Conservation (phyloP, 371 early-diverging fungal genomes). For the Conidiobolus coronatus region DNA sequence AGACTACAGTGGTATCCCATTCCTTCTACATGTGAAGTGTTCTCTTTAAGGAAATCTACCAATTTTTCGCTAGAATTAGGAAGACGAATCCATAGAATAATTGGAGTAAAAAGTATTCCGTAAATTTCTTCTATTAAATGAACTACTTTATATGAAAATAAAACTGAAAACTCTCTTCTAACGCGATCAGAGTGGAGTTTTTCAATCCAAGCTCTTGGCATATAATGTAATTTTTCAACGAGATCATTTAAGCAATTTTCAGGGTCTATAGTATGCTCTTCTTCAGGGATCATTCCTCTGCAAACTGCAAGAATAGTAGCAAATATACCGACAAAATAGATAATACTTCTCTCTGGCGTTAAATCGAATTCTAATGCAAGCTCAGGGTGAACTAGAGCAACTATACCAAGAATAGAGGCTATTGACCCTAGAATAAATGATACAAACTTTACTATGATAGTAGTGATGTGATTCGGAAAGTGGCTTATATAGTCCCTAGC, state of each 20-base stretch:
- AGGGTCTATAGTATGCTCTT: conserved; percentile 58
- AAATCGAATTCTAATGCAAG: conserved; percentile 71
- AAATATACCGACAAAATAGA: conserved; percentile 81
- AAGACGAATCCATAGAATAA: conserved; percentile 58
- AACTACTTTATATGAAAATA: conserved; percentile 59
- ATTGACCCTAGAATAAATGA: conserved; percentile 78
- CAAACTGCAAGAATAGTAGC: conserved; percentile 62
- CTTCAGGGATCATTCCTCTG: conserved; percentile 67
- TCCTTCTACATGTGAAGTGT: conserved; percentile 70
- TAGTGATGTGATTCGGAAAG: conserved; percentile 65
- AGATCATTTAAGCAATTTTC: conserved; percentile 45
- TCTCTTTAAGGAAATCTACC: conserved; percentile 82
- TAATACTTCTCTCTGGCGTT: conserved; percentile 53
- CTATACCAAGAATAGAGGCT: conserved; percentile 51
- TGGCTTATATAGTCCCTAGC: conserved; percentile 70
- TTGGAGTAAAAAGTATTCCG: conserved; percentile 62
- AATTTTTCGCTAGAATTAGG: conserved; percentile 56
- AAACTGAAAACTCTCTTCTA: conserved; percentile 44
- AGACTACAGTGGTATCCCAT: conserved; percentile 89
- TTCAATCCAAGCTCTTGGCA: conserved; percentile 68
- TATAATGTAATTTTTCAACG: conserved; percentile 71
- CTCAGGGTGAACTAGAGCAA: conserved; percentile 75
- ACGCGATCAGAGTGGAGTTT: conserved; percentile 68
- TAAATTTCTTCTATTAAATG: conserved; percentile 63
- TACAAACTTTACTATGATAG: conserved; percentile 60